Percentiles rank a stretch among this genome's conserved stretches.
Conservation (phyloP, 345 rosid genomes). For the Populus deltoides region DNA sequence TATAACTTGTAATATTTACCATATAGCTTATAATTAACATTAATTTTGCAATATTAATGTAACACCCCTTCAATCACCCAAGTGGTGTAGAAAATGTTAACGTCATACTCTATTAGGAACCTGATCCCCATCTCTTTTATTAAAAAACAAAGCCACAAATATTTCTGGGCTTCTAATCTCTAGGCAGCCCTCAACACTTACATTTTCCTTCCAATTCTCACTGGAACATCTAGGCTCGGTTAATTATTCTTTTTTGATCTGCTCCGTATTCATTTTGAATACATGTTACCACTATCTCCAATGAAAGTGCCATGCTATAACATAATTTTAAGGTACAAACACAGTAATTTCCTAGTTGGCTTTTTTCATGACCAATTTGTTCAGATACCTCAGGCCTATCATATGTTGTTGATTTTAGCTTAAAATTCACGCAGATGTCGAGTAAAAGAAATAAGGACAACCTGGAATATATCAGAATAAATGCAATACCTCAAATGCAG, state of each 20-base stretch:
- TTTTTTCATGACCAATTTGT: neutral
- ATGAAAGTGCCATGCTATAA: neutral
- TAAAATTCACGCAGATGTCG: neutral
- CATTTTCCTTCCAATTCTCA: neutral
- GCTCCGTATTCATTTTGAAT: neutral
- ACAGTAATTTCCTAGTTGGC: neutral
- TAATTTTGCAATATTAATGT: neutral
- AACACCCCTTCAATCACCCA: neutral
- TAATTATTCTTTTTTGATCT: neutral
- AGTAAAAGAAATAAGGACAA: neutral
- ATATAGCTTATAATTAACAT: neutral
- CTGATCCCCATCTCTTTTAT: neutral
- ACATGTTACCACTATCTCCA: neutral
- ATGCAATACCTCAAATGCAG: slow-evolving; percentile 85
- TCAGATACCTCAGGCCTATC: neutral
- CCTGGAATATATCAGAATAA: neutral
- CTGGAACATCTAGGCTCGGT: neutral
- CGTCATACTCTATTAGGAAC: neutral
- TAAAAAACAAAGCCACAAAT: neutral
- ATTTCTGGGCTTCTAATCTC: neutral
- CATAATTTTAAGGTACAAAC: neutral
- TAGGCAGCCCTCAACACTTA: neutral
- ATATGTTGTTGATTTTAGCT: neutral
- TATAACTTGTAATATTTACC: neutral
- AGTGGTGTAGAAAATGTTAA: neutral